A percentile compares a stretch with the other conserved stretches of the same genome.
Evolutionary conservation across 1,284 basidiomycete genomes (phyloP).

Genomic region (Gymnopus androsaceus): DNA sequence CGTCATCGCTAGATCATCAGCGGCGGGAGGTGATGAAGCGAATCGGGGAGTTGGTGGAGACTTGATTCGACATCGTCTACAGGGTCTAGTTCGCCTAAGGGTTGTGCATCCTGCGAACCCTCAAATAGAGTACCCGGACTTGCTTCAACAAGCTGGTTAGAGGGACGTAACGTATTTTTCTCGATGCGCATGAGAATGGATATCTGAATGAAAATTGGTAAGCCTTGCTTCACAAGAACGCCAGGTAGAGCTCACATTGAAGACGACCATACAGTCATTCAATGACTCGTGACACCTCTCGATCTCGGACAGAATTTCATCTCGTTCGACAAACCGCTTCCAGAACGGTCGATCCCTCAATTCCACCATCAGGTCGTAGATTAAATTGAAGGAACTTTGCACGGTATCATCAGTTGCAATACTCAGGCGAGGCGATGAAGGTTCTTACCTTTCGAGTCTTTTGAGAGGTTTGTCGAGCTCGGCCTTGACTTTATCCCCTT

Average conservation of each 20-base stretch:
- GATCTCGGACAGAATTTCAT: conserved; percentile 11
- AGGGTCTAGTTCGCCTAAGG: not conserved
- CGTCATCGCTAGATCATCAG: conserved; percentile 13
- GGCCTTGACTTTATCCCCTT: not conserved
- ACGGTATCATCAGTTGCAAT: not conserved
- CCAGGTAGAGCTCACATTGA: conserved; percentile 13
- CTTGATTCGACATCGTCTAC: not conserved
- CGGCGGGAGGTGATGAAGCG: not conserved
- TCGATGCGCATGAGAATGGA: conserved; percentile 10
- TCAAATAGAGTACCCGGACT: not conserved
- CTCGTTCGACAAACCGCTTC: conserved; percentile 10
- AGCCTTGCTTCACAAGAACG: not conserved
- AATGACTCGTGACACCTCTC: conserved; percentile 12
- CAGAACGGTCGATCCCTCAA: conserved; percentile 13
- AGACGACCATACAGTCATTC: conserved; percentile 13
- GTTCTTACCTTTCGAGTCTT: conserved; percentile 7
- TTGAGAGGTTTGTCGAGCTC: conserved; percentile 7
- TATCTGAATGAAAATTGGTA: not conserved
- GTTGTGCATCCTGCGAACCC: not conserved
- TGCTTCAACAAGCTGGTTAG: conserved; percentile 4
- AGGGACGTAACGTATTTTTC: conserved; percentile 3
- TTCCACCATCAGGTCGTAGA: conserved; percentile 5
- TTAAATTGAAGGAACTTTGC: conserved; percentile 9
- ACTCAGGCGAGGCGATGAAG: not conserved
- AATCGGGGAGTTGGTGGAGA: not conserved